A percentile compares a stretch with the other conserved stretches of the same genome.
phyloP scores from a whole-genome alignment of 2,329 filamentous ascomycete species.

The Graphilbum ipis-grandicollis region DNA sequence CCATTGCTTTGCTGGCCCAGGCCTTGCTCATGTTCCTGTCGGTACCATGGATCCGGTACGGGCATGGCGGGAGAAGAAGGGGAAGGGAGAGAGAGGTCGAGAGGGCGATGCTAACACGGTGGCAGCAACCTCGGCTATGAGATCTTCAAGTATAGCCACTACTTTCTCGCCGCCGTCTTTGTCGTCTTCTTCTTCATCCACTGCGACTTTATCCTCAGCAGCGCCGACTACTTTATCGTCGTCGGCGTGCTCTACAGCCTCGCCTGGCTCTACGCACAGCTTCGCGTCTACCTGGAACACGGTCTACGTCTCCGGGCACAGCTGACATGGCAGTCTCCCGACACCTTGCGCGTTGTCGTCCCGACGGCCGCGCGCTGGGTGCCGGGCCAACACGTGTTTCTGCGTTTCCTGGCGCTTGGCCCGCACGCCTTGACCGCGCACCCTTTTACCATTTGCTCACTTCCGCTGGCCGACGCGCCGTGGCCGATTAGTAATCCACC shows the following conservation, averaged over 20 bases:
- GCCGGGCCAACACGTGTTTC: conserved; percentile 31
- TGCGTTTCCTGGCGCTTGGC: conserved; percentile 6
- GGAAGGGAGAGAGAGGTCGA: too few species aligned
- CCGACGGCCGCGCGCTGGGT: conserved; percentile 26
- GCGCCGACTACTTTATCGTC: conserved; percentile 46
- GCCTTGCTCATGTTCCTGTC: conserved; percentile 38
- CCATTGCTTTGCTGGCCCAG: conserved; percentile 33
- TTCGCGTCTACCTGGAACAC: conserved; percentile 29
- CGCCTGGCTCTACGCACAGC: conserved; percentile 25
- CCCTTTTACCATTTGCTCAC: conserved; percentile 8
- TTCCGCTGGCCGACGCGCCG: conserved; percentile 5
- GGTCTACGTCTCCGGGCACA: conserved; percentile 27
- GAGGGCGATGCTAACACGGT: too few species aligned
- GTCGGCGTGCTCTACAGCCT: conserved; percentile 32
- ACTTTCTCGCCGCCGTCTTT: conserved; percentile 39
- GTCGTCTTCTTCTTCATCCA: conserved; percentile 48
- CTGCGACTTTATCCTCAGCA: conserved; percentile 34
- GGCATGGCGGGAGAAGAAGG: too few species aligned
- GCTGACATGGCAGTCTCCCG: conserved; percentile 21
- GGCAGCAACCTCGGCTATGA: conserved; percentile 39
- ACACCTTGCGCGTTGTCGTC: conserved; percentile 24
- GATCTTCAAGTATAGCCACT: conserved; percentile 43
- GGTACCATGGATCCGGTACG: conserved; percentile 24
- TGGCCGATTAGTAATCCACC: conserved; percentile 7
- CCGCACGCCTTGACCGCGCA: conserved; percentile 6